Evolutionary conservation across 2,329 filamentous ascomycete species (phyloP), one percentile per base, ranked within the genome.

Genomic region (Paecilomyces niveus): DNA sequence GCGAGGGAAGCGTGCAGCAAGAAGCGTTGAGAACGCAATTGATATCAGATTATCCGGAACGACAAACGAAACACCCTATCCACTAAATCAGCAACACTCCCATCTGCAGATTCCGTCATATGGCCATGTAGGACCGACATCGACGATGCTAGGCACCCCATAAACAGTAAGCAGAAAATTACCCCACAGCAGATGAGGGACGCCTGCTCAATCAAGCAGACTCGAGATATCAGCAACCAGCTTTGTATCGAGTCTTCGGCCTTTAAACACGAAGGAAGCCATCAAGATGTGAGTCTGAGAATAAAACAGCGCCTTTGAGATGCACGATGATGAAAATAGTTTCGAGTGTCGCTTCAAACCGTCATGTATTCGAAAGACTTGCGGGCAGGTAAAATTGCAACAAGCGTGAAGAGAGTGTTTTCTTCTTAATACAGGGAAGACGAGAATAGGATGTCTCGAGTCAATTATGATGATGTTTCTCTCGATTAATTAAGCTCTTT

Each of bases 121-220:
- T 22, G 22, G 22, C 1, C 3, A 1, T 22, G 22, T 22, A 3
- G 3, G 3, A 62, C 57, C 58, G 0, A 67, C 61, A 24, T 66
- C 59, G 61, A 64, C 60, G 55, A 65, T 57, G 0, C 64, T 64
- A 8, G 67, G 66, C n/a, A 70, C 63, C 8, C 68, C 67, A 52
- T 69, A 69, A 35, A 68, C 58, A 29, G 66, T 68, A 49, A 70
- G 59, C 52, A 70, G 61, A 59, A 64, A 69, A 57, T 70, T 68
- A n/a, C 65, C 69, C 66, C 64, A 68, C 3, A 70, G 63, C 39
- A 68, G 45, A 59, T 67, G 68, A 1, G 68, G 64, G 18, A 70
- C 57, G 52, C 54, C 54, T 57, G 35, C 57, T 4, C 24, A 39
- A 35, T 59, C 52, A n/a, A 70, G 63, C 54, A 65, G 60, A 33